Evolutionary conservation across 2,329 filamentous ascomycete genomes (phyloP).

Genomic region (Alternaria metachromatica): DNA sequence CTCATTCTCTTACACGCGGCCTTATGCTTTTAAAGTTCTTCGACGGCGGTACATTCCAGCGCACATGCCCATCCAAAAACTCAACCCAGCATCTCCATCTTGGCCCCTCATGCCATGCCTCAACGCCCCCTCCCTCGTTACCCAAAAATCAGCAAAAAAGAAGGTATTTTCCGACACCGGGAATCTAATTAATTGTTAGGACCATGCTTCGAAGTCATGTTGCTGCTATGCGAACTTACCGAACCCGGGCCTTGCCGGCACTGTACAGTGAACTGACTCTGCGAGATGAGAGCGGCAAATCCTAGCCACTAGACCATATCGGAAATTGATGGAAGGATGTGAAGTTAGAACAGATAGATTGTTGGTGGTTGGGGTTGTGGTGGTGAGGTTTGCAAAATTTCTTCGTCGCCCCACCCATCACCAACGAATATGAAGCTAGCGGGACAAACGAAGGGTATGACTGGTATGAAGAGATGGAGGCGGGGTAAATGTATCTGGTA

Average conservation of each 20-base stretch:
- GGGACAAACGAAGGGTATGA: not conserved
- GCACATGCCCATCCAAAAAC: not conserved
- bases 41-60: not conserved
- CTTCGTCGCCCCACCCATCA: not conserved
- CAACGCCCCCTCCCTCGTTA: not conserved
- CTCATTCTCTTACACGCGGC: not conserved
- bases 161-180: conserved; percentile 19
- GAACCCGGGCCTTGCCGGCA: conserved; percentile 24
- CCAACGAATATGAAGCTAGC: not conserved
- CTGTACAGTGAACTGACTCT: conserved; percentile 14
- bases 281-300: conserved; percentile 22
- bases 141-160: conserved; percentile 3
- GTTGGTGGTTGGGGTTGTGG: not conserved
- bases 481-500: not conserved
- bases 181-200: conserved; percentile 10
- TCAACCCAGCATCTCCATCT: not conserved
- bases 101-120: not conserved
- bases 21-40: not conserved
- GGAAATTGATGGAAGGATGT: conserved; percentile 6
- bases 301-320: conserved; percentile 25
- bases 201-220: not conserved
- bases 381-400: too few species aligned
- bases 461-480: not conserved
- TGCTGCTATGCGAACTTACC: not conserved
- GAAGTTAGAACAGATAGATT: not conserved